Evolutionary conservation across 208 protist species (phyloP).

Genomic region (Zelonia costaricensis): DNA sequence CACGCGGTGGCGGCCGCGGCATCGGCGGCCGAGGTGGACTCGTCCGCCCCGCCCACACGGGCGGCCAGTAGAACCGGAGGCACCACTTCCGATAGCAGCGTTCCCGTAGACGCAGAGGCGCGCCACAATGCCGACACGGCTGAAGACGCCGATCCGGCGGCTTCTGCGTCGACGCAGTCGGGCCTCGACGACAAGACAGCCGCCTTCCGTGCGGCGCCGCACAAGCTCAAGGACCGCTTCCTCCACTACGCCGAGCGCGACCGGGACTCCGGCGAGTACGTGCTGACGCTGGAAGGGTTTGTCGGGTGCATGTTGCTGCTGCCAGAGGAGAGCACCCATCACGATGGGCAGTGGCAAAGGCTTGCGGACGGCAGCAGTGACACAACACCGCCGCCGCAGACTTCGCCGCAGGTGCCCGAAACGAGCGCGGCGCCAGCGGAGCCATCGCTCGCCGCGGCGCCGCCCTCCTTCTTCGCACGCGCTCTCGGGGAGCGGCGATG

Average conservation of each 20-base stretch:
- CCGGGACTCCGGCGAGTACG: constrained; percentile 29
- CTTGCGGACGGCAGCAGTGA: background rate
- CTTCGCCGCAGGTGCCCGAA: too few relatives aligned
- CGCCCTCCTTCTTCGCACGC: too few relatives aligned
- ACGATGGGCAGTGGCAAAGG: background rate
- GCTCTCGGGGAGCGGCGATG: too few relatives aligned
- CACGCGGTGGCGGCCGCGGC: background rate
- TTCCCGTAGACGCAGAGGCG: background rate
- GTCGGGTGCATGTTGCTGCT: constrained; percentile 51
- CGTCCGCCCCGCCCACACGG: background rate
- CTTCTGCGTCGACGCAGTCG: background rate
- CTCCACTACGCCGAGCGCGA: constrained; percentile 37
- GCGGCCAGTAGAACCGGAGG: too few relatives aligned
- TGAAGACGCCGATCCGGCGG: background rate
- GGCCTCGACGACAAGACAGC: background rate
- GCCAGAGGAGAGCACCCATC: background rate
- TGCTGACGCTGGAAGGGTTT: constrained; percentile 41
- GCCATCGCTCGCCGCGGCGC: too few relatives aligned
- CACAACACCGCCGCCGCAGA: background rate
- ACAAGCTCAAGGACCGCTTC: constrained; percentile 34
- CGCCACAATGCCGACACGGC: background rate
- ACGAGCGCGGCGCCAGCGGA: too few relatives aligned
- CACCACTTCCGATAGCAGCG: background rate
- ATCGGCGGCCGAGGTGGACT: background rate
- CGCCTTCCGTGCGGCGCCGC: constrained; percentile 4